These are phyloP conservation scores for Neonectria ditissima DNA, from an alignment of 2,329 filamentous ascomycete genomes.

Conservation along the genomic window DNA sequence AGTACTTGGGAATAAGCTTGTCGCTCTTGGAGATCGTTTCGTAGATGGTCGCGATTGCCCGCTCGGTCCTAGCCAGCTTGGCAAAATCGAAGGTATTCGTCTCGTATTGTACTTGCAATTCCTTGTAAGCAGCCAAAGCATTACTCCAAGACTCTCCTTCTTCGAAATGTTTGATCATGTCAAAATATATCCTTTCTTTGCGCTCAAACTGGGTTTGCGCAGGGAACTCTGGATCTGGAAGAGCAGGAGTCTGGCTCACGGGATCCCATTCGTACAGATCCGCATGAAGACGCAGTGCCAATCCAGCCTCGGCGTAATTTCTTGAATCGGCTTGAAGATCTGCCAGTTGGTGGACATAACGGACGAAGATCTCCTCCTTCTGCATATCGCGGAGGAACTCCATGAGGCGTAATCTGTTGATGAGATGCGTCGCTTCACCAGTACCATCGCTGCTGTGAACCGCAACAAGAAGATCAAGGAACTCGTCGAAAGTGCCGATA, in stretches of 20 bases:
- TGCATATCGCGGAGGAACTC: slow-evolving; percentile 97
- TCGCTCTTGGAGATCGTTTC: slow-evolving; percentile 88
- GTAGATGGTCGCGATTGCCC: slow-evolving; percentile 92
- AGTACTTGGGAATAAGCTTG: slow-evolving; percentile 84
- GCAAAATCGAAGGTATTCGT: slow-evolving; percentile 89
- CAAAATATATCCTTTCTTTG: slow-evolving; percentile 91
- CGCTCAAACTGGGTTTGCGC: slow-evolving; percentile 90
- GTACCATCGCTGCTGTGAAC: slow-evolving; percentile 82
- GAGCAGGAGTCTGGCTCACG: slow-evolving; percentile 70
- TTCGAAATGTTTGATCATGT: slow-evolving; percentile 95
- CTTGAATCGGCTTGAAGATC: slow-evolving; percentile 79
- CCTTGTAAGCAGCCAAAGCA: slow-evolving; percentile 87
- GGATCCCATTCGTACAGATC: slow-evolving; percentile 95
- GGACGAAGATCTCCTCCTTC: slow-evolving; percentile 95
- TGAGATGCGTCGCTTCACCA: slow-evolving; percentile 83
- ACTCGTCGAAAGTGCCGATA: slow-evolving; percentile 87
- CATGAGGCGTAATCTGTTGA: slow-evolving; percentile 92
- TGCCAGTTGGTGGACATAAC: slow-evolving; percentile 93
- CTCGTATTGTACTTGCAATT: slow-evolving; percentile 93
- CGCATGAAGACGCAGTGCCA: slow-evolving; percentile 90
- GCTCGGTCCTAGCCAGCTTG: slow-evolving; percentile 88
- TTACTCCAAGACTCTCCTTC: slow-evolving; percentile 95
- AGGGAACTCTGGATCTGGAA: slow-evolving; percentile 81
- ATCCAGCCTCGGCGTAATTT: slow-evolving; percentile 87
- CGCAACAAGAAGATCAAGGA: slow-evolving; percentile 89